Evolutionary conservation across 768 basidiomycete species (phyloP).

Genomic region (Fomitopsis serialis): DNA sequence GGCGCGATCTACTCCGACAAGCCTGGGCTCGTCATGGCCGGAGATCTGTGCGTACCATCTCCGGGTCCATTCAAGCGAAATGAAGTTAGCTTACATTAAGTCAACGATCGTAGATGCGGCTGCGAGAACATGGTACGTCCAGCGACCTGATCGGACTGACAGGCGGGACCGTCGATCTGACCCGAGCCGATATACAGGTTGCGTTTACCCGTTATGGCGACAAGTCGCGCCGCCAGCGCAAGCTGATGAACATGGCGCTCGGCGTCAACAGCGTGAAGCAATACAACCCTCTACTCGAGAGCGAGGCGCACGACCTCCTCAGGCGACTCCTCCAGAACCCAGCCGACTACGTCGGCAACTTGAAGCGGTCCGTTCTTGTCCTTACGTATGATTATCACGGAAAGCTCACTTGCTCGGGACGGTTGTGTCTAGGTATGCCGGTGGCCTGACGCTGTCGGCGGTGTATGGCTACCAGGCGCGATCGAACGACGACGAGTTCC

Average conservation of each 20-base stretch:
- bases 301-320: constrained; percentile 54
- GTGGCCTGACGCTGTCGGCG: constrained; percentile 49
- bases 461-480: constrained; percentile 56
- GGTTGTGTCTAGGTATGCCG: constrained; percentile 38
- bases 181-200: constrained; percentile 27
- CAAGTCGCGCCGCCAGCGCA: constrained; percentile 57
- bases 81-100: background rate
- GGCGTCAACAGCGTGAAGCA: constrained; percentile 43
- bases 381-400: background rate
- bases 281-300: constrained; percentile 54
- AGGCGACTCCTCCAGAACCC: constrained; percentile 44
- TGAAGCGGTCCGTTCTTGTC: constrained; percentile 24
- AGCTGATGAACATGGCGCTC: constrained; percentile 61
- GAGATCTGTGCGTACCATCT: constrained; percentile 52
- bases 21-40: constrained; percentile 61
- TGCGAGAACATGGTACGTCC: constrained; percentile 59
- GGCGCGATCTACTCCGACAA: constrained; percentile 75
- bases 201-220: constrained; percentile 67
- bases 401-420: constrained; percentile 13
- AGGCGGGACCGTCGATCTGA: background rate
- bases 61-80: background rate
- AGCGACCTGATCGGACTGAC: background rate
- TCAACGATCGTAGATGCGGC: constrained; percentile 35
- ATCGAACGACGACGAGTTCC: constrained; percentile 34
- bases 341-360: constrained; percentile 28